A percentile compares a stretch with the other conserved stretches of the same genome.
Evolutionary conservation across 2,329 filamentous ascomycete species (phyloP).

Genomic region (Metarhizium album): DNA sequence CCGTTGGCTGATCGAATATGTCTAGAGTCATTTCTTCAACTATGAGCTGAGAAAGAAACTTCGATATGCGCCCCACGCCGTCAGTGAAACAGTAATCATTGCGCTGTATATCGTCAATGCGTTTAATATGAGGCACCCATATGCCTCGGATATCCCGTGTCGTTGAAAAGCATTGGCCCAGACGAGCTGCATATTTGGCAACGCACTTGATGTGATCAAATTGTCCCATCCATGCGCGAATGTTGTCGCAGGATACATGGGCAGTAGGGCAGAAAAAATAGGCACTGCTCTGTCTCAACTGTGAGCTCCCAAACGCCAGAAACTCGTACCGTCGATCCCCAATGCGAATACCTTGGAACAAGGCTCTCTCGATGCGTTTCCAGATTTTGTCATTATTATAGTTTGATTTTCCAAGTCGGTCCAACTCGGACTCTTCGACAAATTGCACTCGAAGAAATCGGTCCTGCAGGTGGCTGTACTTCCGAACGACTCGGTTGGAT

Average conservation of each 20-base stretch:
- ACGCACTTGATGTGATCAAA: conserved; percentile 72
- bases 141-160: conserved; percentile 63
- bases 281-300: conserved; percentile 81
- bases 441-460: conserved; percentile 86
- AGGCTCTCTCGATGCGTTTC: conserved; percentile 57
- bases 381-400: conserved; percentile 59
- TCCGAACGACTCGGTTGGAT: conserved; percentile 76
- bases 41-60: conserved; percentile 62
- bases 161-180: conserved; percentile 94
- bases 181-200: conserved; percentile 80
- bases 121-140: conserved; percentile 44
- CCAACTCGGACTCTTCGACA: conserved; percentile 61
- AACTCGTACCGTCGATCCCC: conserved; percentile 80
- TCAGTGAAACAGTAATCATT: conserved; percentile 73
- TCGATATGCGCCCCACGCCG: conserved; percentile 87
- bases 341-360: conserved; percentile 70
- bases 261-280: conserved; percentile 79
- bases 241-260: conserved; percentile 58
- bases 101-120: conserved; percentile 59
- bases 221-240: conserved; percentile 77
- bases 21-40: conserved; percentile 56
- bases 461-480: conserved; percentile 57
- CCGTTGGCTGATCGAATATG: conserved; percentile 55
- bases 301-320: conserved; percentile 88
- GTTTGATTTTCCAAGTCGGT: conserved; percentile 42